Percentiles rank a stretch among this genome's conserved stretches.
Evolutionary conservation across 2,329 filamentous ascomycete genomes (phyloP).

Genomic region (Diaporthe citriasiana): DNA sequence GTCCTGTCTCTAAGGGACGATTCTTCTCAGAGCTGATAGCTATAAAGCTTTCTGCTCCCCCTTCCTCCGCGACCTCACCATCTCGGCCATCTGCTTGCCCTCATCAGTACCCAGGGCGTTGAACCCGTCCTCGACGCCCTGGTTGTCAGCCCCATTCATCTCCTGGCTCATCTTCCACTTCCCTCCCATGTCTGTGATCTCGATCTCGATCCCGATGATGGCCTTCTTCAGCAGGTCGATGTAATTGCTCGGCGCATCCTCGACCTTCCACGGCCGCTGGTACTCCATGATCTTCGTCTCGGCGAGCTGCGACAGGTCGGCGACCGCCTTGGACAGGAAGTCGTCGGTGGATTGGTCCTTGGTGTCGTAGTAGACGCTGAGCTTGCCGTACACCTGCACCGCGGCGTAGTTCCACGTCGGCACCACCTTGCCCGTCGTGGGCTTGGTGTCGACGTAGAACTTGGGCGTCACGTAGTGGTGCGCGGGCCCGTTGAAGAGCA

Average conservation of each 20-base stretch:
- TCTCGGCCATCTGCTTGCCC: conserved; percentile 50
- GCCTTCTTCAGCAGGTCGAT: conserved; percentile 69
- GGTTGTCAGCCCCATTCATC: conserved; percentile 63
- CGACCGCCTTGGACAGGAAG: conserved; percentile 67
- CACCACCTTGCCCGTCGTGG: conserved; percentile 74
- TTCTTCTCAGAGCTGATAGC: too few relatives aligned
- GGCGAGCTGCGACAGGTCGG: conserved; percentile 61
- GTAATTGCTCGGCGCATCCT: conserved; percentile 69
- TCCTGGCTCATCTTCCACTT: conserved; percentile 80
- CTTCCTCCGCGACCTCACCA: conserved; percentile 47
- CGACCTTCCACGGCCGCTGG: conserved; percentile 67
- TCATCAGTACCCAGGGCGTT: conserved; percentile 51
- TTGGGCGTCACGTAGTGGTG: conserved; percentile 79
- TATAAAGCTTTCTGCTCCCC: not conserved
- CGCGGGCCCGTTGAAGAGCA: conserved; percentile 71
- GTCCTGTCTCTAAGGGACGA: too few relatives aligned
- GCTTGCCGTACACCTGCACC: conserved; percentile 73
- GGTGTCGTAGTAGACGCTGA: conserved; percentile 66
- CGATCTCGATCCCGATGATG: conserved; percentile 73
- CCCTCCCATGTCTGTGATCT: conserved; percentile 67
- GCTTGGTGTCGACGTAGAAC: conserved; percentile 77
- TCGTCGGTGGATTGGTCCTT: conserved; percentile 57
- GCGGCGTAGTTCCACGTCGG: conserved; percentile 80
- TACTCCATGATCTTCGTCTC: conserved; percentile 72
- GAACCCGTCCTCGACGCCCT: conserved; percentile 72